These are phyloP conservation scores for Lecanicillium sp. DNA, from an alignment of 2,329 filamentous ascomycete species.

Conservation along the genomic window DNA sequence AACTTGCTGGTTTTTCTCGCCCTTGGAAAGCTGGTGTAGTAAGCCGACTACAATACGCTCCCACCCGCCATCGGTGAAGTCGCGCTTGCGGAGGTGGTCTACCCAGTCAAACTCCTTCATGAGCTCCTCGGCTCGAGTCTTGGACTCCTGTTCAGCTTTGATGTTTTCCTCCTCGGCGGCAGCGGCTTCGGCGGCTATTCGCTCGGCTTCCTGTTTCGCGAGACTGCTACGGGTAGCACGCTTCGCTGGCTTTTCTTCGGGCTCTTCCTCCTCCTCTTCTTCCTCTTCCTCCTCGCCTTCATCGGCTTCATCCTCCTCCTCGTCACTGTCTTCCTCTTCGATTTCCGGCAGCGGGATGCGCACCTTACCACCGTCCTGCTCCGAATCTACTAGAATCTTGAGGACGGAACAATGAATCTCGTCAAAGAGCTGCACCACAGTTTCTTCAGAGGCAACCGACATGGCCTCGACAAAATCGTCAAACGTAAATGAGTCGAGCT, in stretches of 20 bases:
- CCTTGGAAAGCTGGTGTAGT: slow-evolving; percentile 75
- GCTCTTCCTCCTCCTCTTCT: slow-evolving; percentile 57
- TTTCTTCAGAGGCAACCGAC: slow-evolving; percentile 65
- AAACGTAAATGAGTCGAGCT: slow-evolving; percentile 94
- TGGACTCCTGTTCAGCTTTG: slow-evolving; percentile 42
- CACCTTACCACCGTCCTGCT: slow-evolving; percentile 70
- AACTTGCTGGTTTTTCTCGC: slow-evolving; percentile 58
- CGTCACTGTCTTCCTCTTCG: slow-evolving; percentile 64
- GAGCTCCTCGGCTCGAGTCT: slow-evolving; percentile 70
- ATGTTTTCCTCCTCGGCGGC: slow-evolving; percentile 46
- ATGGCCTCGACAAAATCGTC: slow-evolving; percentile 92
- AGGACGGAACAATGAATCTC: slow-evolving; percentile 90
- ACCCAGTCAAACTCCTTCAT: slow-evolving; percentile 75
- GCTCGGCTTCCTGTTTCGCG: slow-evolving; percentile 71
- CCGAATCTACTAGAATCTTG: slow-evolving; percentile 74
- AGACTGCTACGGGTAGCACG: slow-evolving; percentile 82
- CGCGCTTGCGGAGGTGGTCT: slow-evolving; percentile 71
- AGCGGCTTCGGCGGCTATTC: slow-evolving; percentile 54
- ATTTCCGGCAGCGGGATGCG: slow-evolving; percentile 73
- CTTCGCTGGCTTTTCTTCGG: slow-evolving; percentile 58
- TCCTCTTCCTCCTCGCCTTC: slow-evolving; percentile 52
- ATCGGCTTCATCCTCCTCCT: slow-evolving; percentile 52
- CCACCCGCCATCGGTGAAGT: slow-evolving; percentile 88
- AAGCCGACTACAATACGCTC: slow-evolving; percentile 83
- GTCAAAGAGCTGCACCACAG: slow-evolving; percentile 76